Conservation (phyloP, 2,329 filamentous ascomycete genomes). For the Xylaria sp. region DNA sequence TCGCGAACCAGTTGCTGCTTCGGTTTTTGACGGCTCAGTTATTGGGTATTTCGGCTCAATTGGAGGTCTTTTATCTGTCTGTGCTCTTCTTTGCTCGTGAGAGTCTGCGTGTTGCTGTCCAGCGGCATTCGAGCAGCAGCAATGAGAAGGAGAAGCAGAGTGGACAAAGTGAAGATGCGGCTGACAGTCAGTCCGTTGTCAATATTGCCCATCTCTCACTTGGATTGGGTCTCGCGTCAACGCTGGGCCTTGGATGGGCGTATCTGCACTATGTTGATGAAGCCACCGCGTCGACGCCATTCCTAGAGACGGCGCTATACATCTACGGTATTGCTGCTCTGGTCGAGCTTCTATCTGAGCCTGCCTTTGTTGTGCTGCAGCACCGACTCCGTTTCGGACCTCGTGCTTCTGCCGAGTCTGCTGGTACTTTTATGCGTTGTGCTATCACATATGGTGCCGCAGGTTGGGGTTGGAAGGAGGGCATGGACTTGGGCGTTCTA, state of each 20-base stretch:
- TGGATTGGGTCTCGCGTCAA: constrained; percentile 59
- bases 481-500: constrained; percentile 63
- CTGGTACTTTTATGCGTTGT: constrained; percentile 74
- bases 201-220: constrained; percentile 84
- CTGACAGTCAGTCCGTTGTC: constrained; percentile 67
- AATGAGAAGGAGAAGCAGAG: neutral
- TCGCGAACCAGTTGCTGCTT: constrained; percentile 85
- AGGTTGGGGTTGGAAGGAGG: constrained; percentile 52
- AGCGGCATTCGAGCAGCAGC: constrained; percentile 54
- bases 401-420: constrained; percentile 76
- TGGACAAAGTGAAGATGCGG: constrained; percentile 21
- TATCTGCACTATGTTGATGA: constrained; percentile 55
- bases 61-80: constrained; percentile 88
- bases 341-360: constrained; percentile 78
- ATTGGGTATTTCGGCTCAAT: constrained; percentile 78
- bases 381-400: constrained; percentile 73
- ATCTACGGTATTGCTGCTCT: constrained; percentile 54
- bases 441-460: constrained; percentile 66
- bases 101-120: constrained; percentile 83
- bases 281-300: constrained; percentile 53
- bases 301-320: constrained; percentile 51
- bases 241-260: constrained; percentile 57
- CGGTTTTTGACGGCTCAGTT: constrained; percentile 81
- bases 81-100: constrained; percentile 94
- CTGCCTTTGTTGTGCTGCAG: constrained; percentile 83